phyloP scores from a whole-genome alignment of 805 yeast genomes.

The Starmerella khaoyaiensis region DNA sequence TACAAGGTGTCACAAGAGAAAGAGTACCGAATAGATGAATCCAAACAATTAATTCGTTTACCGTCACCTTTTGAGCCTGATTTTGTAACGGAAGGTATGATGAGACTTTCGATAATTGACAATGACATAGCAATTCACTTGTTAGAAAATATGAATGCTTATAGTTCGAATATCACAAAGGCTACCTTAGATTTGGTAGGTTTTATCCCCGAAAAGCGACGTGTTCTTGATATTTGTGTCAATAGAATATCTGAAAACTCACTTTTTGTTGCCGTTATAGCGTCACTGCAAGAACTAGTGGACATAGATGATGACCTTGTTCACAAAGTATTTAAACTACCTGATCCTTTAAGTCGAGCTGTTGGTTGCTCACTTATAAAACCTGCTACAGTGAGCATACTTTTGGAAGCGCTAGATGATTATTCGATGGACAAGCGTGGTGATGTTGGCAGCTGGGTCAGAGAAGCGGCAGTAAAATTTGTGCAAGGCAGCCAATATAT shows the following conservation, averaged over 20 bases:
- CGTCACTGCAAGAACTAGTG: background rate
- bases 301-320: background rate
- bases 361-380: slow-evolving; percentile 6
- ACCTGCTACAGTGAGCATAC: background rate
- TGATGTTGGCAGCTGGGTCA: slow-evolving; percentile 74
- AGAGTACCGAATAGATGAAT: background rate
- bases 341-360: slow-evolving; percentile 17
- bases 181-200: no score
- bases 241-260: slow-evolving; percentile 6
- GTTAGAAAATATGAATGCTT: background rate
- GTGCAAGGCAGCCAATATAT: no score
- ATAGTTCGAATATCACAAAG: background rate
- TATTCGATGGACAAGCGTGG: slow-evolving; percentile 72
- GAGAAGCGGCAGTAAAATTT: slow-evolving; percentile 42
- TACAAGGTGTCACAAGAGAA: background rate
- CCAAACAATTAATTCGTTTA: background rate
- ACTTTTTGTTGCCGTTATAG: slow-evolving; percentile 15
- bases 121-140: background rate
- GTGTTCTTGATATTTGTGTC: slow-evolving; percentile 4
- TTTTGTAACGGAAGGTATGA: slow-evolving; percentile 5
- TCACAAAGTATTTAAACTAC: background rate
- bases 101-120: background rate
- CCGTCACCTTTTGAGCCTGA: slow-evolving; percentile 8
- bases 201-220: background rate
- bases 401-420: slow-evolving; percentile 45